A percentile compares a stretch with the other conserved stretches of the same genome.
These are phyloP conservation scores for Podospora comata DNA, from an alignment of 495 filamentous ascomycete genomes.

Conservation along the genomic window DNA sequence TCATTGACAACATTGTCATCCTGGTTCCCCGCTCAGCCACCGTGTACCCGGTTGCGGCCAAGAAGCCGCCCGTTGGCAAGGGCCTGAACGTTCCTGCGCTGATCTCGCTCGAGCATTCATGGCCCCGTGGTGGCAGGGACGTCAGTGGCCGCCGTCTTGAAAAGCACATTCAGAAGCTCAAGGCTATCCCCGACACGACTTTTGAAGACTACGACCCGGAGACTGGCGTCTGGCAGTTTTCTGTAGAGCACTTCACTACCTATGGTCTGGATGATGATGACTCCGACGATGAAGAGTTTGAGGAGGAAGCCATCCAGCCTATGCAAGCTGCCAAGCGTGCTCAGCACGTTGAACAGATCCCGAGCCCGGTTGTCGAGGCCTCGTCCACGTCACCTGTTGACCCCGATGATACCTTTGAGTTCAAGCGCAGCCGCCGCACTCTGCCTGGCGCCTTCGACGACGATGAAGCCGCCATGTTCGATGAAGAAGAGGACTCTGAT, in stretches of 20 bases:
- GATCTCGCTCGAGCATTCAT: conserved; percentile 83
- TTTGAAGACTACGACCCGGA: conserved; percentile 74
- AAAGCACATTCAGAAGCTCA: conserved; percentile 80
- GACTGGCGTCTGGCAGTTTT: conserved; percentile 85
- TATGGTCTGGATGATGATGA: conserved; percentile 90
- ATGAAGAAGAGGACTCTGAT: conserved; percentile 44
- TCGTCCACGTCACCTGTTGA: conserved; percentile 39
- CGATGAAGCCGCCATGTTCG: conserved; percentile 38
- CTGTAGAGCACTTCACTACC: conserved; percentile 89
- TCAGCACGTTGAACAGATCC: conserved; percentile 26
- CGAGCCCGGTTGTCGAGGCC: conserved; percentile 21
- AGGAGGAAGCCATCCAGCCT: conserved; percentile 55
- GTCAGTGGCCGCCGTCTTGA: conserved; percentile 49
- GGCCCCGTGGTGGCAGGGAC: conserved; percentile 60
- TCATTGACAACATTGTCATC: conserved; percentile 69
- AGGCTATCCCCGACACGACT: conserved; percentile 66
- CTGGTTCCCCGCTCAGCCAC: conserved; percentile 73
- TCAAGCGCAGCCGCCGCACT: conserved; percentile 62
- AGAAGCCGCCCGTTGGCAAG: conserved; percentile 78
- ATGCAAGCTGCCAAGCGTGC: background rate
- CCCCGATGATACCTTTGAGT: conserved; percentile 79
- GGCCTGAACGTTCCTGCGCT: conserved; percentile 88
- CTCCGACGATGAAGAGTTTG: conserved; percentile 69
- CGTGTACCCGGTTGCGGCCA: conserved; percentile 71
- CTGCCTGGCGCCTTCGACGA: conserved; percentile 77